phyloP scores from a whole-genome alignment of 306 rosid genomes.

The Mucuna pruriens region DNA sequence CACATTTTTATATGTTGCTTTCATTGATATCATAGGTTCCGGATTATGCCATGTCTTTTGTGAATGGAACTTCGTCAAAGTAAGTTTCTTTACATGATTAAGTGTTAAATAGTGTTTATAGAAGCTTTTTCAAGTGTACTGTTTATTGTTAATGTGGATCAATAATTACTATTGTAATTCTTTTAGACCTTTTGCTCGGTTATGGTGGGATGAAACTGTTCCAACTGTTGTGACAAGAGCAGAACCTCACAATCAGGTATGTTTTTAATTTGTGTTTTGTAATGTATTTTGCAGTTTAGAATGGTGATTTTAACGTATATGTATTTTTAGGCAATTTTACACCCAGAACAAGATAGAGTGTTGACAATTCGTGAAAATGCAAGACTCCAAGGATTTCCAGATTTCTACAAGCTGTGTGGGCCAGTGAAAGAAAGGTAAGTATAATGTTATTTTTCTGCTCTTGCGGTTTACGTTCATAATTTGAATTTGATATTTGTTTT shows the following conservation, averaged over 20 bases:
- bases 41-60: constrained; percentile 75
- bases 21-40: constrained; percentile 60
- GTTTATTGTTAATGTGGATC: too few species aligned
- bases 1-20: background rate
- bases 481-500: background rate
- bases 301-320: background rate
- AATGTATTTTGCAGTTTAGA: background rate
- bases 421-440: constrained; percentile 73
- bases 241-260: constrained; percentile 75
- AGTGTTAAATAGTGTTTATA: too few species aligned
- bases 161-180: background rate
- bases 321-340: constrained; percentile 57
- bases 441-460: background rate
- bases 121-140: too few species aligned
- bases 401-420: constrained; percentile 72
- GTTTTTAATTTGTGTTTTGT: background rate
- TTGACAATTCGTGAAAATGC: constrained; percentile 82
- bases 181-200: constrained; percentile 78
- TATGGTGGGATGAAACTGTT: constrained; percentile 99
- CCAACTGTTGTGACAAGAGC: constrained; percentile 84
- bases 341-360: constrained; percentile 85
- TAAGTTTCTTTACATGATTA: constrained; percentile 53
- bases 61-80: constrained; percentile 73
- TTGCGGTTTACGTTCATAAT: too few species aligned
- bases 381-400: constrained; percentile 97